Base-by-base conservation (phyloP, 495 filamentous ascomycete species). In the Rusavskia elegans region DNA sequence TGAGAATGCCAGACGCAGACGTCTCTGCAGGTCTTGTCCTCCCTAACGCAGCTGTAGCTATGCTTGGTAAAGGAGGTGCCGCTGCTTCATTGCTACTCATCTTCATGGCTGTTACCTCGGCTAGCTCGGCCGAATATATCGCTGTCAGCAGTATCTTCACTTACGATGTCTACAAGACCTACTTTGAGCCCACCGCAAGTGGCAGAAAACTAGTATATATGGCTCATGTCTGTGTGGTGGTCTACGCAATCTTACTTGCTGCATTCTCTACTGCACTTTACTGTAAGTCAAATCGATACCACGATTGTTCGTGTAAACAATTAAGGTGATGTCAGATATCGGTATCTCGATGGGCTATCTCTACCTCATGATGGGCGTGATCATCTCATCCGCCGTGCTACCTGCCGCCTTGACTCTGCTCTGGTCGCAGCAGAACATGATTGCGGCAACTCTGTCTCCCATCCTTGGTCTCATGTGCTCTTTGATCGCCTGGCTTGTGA, bases 61-160 rank as follows among this genome's bases (percentile, higher is more conserved):
- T 97, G 5, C 75, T 95, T 21, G 90, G 90, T 3, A 85, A 83
- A 59, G 89, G 89, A 10, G 90, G 90, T 32, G 90, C 90, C 3
- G 82, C 80, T 23, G 85, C 79, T 25, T 87, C 87, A 0, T 76
- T 93, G 0, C 68, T 97, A 14, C 81, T 97, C 52, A 79, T 96
- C 50, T 96, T 97, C 72, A 94, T 96, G 86, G 90, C 90, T 17
- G 89, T 96, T 42, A 97, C 90, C 2, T 86, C 80, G 11, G 89
- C 90, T 11, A 85, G 82, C 49, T 95, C 89, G 14, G 84, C 87
- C 0, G 86, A 96, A 64, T 69, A 95, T 29, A 95, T 97, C 53
- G 89, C 90, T 37, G 89, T 95, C 42, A 89, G 84, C 20, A 89
- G 84, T 27, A 94, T 97, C 66, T 83, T 82, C 67, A 95, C 89